Conservation (phyloP, 2,329 filamentous ascomycete species). For the Epichloe amarillans region DNA sequence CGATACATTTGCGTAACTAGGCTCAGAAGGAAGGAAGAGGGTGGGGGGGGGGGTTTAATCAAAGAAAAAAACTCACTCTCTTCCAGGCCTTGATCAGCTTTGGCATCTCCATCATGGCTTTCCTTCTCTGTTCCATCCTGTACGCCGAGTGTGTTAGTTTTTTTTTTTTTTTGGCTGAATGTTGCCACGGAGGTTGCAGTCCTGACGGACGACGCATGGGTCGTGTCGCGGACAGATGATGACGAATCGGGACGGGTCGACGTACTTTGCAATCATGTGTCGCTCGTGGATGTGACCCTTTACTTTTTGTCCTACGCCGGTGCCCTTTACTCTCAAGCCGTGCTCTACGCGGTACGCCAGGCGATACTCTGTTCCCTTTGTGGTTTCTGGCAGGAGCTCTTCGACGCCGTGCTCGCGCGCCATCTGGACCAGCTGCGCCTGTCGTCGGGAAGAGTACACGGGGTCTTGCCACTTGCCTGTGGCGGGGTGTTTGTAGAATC, state of each 20-base stretch:
- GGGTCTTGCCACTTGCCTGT: constrained; percentile 80
- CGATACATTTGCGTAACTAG: not conserved
- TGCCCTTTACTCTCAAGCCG: constrained; percentile 79
- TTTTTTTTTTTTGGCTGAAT: not conserved
- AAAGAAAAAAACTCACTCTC: constrained; percentile 45
- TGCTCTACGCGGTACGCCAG: constrained; percentile 62
- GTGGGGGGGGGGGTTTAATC: not conserved
- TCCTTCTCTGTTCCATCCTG: constrained; percentile 75
- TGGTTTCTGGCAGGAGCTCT: constrained; percentile 62
- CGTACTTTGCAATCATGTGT: constrained; percentile 61
- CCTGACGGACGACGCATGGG: too few species aligned
- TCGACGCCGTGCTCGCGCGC: constrained; percentile 68
- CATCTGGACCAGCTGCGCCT: constrained; percentile 83
- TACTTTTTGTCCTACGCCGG: constrained; percentile 80
- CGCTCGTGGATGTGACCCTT: constrained; percentile 95
- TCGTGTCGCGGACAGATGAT: not conserved
- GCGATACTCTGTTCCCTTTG: constrained; percentile 61
- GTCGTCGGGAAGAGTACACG: constrained; percentile 67
- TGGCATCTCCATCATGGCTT: constrained; percentile 92
- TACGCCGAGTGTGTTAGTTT: constrained; percentile 6
- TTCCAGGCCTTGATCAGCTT: constrained; percentile 88
- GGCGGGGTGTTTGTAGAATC: constrained; percentile 59
- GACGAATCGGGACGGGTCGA: constrained; percentile 8
- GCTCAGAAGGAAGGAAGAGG: not conserved
- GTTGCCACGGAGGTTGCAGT: not conserved